Evolutionary conservation across 306 rosid species (phyloP), one percentile per base, ranked within the genome.

Genomic region (Lathyrus tuberosus): DNA sequence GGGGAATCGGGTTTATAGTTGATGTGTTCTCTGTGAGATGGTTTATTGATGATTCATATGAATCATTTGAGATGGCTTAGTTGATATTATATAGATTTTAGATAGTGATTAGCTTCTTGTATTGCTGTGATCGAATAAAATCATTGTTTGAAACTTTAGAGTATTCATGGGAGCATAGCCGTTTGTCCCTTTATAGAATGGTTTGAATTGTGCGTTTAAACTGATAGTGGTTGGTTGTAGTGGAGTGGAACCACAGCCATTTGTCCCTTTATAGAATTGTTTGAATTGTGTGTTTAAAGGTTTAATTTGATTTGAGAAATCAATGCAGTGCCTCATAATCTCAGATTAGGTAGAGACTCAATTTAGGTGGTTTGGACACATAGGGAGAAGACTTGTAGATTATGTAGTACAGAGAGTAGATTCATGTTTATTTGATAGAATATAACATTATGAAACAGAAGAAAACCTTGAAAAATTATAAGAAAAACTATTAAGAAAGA

Each of bases 231-330:
- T 33, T 33, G 38, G 9, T 33, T 33, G 8, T 5, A 33, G 38
- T 33, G 38, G 9, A 33, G 6, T 56, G 59, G 57, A 61, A 43
- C 14, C 10, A 13, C 10, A 16, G 17, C 46, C 30, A 12, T 35
- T 71, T 73, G 12, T 9, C 43, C 54, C 62, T 61, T 53, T 61
- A 35, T 73, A 33, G 40, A 73, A 61, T 31, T n/a, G 35, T 60
- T 67, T 73, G 60, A 67, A 42, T 42, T 73, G 26, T 40, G 0
- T 40, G 6, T 59, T 59, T 38, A 26, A 49, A 64, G 61, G 65
- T 46, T 35, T n/a, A 40, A 44, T 44, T 43, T 61, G 20, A 49
- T 76, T 62, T 51, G 28, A 43, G 22, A 31, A 30, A 11, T 5
- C 26, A 42, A 59, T 76, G 51, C 18, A n/a, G 35, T 26, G 17